Evolutionary conservation across 768 basidiomycete species (phyloP), one percentile per base, ranked within the genome.

Genomic region (Pilatotrama ljubarskyi): DNA sequence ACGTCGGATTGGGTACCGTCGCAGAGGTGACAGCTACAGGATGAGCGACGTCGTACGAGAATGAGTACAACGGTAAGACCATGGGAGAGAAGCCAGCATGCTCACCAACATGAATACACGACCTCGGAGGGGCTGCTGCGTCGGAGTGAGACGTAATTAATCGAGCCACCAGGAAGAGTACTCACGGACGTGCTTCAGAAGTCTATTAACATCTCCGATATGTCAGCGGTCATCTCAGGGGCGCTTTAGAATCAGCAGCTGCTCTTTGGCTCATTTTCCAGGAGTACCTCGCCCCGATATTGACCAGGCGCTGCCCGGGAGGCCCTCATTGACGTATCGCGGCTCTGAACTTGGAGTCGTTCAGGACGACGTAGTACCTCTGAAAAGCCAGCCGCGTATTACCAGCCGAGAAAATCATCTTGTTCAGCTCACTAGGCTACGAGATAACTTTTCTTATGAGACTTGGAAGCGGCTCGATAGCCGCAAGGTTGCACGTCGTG

Each of bases 1-100:
- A 51, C 32, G 49, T 20, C 47, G 47, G 55, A 57, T 57, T 57
- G 55, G 55, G 37, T 57, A 41, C 55, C 48, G 37, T 17, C n/a
- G 18, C 3, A 25, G 26, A 37, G 53, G 43, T 36, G 17, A 47
- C 11, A 11, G 11, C 6, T 20, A 25, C 18, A 24, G 41, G 42
- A 32, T 13, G 15, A 24, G 17, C 24, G n/a, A 15, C 11, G 25
- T 57, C 47, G 47, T 57, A 57, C 47, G 55, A 57, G 47, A 50
- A 24, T 18, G 49, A 44, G 32, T 37, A 14, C 36, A 24, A 18
- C 18, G 14, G 36, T 13, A 35, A 26, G n/a, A 15, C 29, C 46
- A 47, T 47, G 44, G 40, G 55, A 47, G 22, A 35, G 35, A 41
- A 9, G 17, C 17, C n/a, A 24, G 15, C n/a, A 26, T 46, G 35